Base-by-base conservation (phyloP, 257 asterid species). In the Gardenia jasminoides region DNA sequence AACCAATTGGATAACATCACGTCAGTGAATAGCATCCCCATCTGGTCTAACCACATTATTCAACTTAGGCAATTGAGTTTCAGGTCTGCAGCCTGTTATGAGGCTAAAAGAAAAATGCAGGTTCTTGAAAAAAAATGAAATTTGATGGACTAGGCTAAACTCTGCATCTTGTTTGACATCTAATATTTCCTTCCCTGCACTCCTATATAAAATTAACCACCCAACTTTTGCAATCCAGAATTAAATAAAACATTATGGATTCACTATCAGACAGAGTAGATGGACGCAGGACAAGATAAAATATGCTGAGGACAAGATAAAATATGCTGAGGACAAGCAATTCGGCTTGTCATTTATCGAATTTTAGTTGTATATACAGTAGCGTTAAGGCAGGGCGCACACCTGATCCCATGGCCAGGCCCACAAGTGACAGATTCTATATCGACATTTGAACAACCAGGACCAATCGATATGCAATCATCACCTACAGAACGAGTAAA, bases 391-490 rank as follows among this genome's bases (percentile, higher is more conserved):
- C 61, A 17, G 61, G 39, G 64, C 7, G 67, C 80, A 67, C 80
- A 94, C 98, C 98, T 94, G 89, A 95, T 93, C 72, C 99, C 98
- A 74, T 95, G 99, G 88, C 98, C 90, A 28, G 99, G 99, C 75
- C 99, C 99, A 82, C 99, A 95, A 22, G 92, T 91, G 71, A 95
- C 94, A 15, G 86, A 90, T 69, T 93, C 97, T 11, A 95, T 93
- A 50, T 95, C 88, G 7, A 95, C 97, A 82, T 95, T 94, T 26
- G 97, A 81, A 77, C 99, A 89, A 7, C 99, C 98, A 5, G 97
- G 82, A 10, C 99, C 99, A 24, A 95, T 93, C 36, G 99, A 95
- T 73, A 93, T 93, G 87, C 98, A 95, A 74, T 95, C 99, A 79
- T 95, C 99, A 54, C 99, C 99, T 95, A 85, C 71, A 72, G 22